phyloP scores from a whole-genome alignment of 2,329 filamentous ascomycete genomes.

The Phoma herbarum region DNA sequence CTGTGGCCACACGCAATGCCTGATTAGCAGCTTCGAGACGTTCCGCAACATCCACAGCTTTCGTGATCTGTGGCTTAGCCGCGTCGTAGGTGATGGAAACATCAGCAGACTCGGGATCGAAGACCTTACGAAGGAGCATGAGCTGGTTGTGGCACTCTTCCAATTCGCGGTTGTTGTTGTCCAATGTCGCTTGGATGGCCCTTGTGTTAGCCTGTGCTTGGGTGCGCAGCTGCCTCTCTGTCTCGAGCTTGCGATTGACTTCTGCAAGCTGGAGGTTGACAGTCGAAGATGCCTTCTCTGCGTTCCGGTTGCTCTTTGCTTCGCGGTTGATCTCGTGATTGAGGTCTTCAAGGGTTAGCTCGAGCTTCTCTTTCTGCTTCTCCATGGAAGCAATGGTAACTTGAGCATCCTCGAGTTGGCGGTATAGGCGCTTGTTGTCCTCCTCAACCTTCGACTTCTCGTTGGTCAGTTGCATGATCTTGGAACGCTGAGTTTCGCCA shows the following conservation, averaged over 20 bases:
- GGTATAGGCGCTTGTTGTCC: constrained; percentile 79
- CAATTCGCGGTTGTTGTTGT: constrained; percentile 81
- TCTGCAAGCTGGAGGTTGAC: constrained; percentile 86
- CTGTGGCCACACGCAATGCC: constrained; percentile 82
- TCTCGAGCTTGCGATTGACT: constrained; percentile 86
- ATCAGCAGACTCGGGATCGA: constrained; percentile 77
- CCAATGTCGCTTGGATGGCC: constrained; percentile 79
- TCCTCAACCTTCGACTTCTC: constrained; percentile 88
- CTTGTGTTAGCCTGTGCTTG: constrained; percentile 88
- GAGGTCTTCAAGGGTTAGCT: constrained; percentile 86
- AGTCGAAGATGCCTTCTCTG: constrained; percentile 85
- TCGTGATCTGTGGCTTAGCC: constrained; percentile 72
- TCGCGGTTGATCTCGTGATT: constrained; percentile 92
- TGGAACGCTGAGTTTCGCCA: constrained; percentile 81
- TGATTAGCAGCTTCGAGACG: constrained; percentile 90
- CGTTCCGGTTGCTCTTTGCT: constrained; percentile 86
- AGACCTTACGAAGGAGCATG: constrained; percentile 82
- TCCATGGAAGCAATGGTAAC: constrained; percentile 83
- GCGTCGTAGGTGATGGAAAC: constrained; percentile 73
- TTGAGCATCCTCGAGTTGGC: constrained; percentile 86
- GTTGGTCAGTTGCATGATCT: constrained; percentile 77
- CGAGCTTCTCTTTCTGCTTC: constrained; percentile 93
- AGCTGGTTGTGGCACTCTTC: constrained; percentile 81
- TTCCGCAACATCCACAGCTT: constrained; percentile 78
- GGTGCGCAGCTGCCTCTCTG: constrained; percentile 82